phyloP scores from a whole-genome alignment of 129 eudicot species.

The Helichrysum umbraculigerum region DNA sequence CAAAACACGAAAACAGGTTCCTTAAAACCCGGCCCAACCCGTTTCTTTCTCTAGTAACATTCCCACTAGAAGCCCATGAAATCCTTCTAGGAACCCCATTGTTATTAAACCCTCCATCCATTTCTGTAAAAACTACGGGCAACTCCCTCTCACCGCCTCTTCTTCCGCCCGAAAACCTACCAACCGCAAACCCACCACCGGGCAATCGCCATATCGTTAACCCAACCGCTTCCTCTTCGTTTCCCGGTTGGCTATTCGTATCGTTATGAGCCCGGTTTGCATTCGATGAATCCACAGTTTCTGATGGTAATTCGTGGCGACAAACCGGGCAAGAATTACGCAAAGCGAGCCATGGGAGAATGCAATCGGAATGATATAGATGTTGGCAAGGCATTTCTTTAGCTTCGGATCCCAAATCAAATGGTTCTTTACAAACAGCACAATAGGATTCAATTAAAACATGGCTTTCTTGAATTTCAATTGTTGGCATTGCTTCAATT shows the following conservation, averaged over 20 bases:
- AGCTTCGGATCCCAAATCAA: constrained; percentile 71
- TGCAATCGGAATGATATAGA: constrained; percentile 84
- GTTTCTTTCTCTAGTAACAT: constrained; percentile 54
- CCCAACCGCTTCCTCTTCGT: constrained; percentile 79
- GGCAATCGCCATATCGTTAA: constrained; percentile 94
- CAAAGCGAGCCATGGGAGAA: constrained; percentile 82
- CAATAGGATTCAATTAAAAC: constrained; percentile 62
- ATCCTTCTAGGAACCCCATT: constrained; percentile 85
- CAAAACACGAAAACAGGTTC: constrained; percentile 75
- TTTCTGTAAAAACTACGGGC: constrained; percentile 89
- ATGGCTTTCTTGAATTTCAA: constrained; percentile 57
- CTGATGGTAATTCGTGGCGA: constrained; percentile 79
- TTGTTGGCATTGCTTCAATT: constrained; percentile 75
- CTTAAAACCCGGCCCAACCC: constrained; percentile 59
- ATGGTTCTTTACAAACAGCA: constrained; percentile 91
- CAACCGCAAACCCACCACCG: constrained; percentile 97
- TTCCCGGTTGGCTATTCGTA: constrained; percentile 21
- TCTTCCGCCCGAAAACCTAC: constrained; percentile 93
- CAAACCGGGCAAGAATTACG: constrained; percentile 96
- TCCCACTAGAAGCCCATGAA: constrained; percentile 81
- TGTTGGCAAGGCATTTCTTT: constrained; percentile 94
- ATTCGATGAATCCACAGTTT: constrained; percentile 24
- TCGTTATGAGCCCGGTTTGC: constrained; percentile 37
- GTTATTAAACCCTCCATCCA: constrained; percentile 88
- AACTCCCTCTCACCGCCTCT: constrained; percentile 83